Evolutionary conservation across 108 stramenopile species (phyloP).

Genomic region (Nannochloropsis granulata): DNA sequence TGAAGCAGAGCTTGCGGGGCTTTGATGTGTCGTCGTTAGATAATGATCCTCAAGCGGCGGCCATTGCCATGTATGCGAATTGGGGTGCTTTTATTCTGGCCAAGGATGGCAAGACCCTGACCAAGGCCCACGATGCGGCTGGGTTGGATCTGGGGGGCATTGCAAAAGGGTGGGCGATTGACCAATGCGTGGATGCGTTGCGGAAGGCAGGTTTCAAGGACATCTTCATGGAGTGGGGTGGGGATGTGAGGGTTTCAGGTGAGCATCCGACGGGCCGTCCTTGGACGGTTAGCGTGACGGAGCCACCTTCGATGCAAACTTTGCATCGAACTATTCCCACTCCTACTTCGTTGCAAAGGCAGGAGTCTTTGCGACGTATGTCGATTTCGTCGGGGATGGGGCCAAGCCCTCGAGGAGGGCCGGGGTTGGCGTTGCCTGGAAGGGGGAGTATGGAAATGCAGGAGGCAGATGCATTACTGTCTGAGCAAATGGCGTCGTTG

Average conservation of each 20-base stretch:
- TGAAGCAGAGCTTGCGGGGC: slow-evolving; percentile 3
- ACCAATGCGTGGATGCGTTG: slow-evolving; percentile 1
- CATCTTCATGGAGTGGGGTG: slow-evolving; percentile 44
- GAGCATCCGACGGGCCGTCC: slow-evolving; percentile 30
- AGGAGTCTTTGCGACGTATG: slow-evolving; percentile 18
- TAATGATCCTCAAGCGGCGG: slow-evolving; percentile 7
- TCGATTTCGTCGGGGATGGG: slow-evolving; percentile 4
- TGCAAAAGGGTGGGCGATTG: slow-evolving; percentile 42
- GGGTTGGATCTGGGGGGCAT: slow-evolving; percentile 37
- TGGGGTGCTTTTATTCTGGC: slow-evolving; percentile 35
- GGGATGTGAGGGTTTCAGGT: slow-evolving; percentile 40
- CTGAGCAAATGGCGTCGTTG: background rate
- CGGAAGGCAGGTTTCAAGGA: background rate
- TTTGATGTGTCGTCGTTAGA: background rate
- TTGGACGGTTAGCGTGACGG: slow-evolving; percentile 36
- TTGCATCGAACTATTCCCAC: background rate
- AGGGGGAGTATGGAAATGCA: background rate
- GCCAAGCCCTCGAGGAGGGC: slow-evolving; percentile 22
- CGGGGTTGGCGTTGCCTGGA: background rate
- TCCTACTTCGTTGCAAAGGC: background rate
- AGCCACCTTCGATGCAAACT: slow-evolving; percentile 24
- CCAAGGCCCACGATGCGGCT: slow-evolving; percentile 32
- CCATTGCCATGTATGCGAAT: slow-evolving; percentile 17
- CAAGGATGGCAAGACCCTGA: slow-evolving; percentile 1
- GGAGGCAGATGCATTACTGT: background rate